Evolutionary conservation across 805 yeast genomes (phyloP).

Genomic region (Ogataea dorogensis): DNA sequence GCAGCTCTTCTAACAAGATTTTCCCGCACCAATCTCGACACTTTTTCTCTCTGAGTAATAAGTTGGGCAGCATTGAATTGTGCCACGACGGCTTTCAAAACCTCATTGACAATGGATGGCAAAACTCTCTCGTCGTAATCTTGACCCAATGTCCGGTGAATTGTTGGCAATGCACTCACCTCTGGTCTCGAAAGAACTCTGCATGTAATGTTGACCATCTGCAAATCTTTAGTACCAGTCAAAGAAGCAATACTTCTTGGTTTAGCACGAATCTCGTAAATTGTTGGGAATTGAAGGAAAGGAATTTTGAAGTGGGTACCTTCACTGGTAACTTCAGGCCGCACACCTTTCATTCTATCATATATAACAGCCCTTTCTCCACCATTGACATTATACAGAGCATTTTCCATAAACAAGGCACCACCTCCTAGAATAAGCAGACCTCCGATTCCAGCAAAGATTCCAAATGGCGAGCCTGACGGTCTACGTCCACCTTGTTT

Average conservation of each 20-base stretch:
- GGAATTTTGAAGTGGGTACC: constrained; percentile 96
- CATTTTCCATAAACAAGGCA: constrained; percentile 49
- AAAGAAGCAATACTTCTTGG: constrained; percentile 94
- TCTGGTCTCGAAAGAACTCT: constrained; percentile 93
- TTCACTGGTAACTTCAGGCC: constrained; percentile 78
- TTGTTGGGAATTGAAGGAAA: constrained; percentile 89
- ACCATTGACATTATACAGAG: constrained; percentile 90
- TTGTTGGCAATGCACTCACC: constrained; percentile 70
- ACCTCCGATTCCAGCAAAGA: constrained; percentile 65
- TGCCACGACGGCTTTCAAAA: constrained; percentile 93
- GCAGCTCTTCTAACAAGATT: constrained; percentile 87
- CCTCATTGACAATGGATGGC: constrained; percentile 98
- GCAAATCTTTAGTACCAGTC: constrained; percentile 97
- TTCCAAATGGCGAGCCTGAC: constrained; percentile 44
- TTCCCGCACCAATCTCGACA: constrained; percentile 87
- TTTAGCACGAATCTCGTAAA: constrained; percentile 94
- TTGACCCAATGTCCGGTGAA: constrained; percentile 87
- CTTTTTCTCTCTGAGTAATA: constrained; percentile 98
- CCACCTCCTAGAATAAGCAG: constrained; percentile 57
- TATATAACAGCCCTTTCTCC: constrained; percentile 97
- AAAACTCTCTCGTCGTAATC: constrained; percentile 97
- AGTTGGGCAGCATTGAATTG: constrained; percentile 98
- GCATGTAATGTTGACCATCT: constrained; percentile 99
- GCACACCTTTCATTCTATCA: constrained; percentile 83
- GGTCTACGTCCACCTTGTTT: constrained; percentile 29